Evolutionary conservation across 805 yeast genomes (phyloP), one percentile per base, ranked within the genome.

Genomic region (Priceomyces castillae): DNA sequence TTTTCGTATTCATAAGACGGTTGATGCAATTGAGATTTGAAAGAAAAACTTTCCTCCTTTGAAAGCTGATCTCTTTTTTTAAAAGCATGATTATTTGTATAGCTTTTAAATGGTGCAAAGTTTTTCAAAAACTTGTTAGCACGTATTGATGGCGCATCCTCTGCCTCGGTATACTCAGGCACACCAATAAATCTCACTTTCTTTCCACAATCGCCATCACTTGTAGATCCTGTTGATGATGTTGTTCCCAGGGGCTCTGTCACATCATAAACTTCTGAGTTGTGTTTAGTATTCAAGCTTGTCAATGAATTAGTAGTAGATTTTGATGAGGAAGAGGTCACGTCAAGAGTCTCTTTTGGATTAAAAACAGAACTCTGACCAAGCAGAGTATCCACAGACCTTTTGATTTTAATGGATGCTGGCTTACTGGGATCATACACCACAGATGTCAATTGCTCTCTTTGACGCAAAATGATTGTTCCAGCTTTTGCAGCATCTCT

Each of bases 171-270:
- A 43, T 76, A 78, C 40, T 69, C 75, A 1, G 77, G 69, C 4
- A 78, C 82, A 0, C 82, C 82, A 3, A 62, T 61, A 47, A 78
- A 78, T 25, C 83, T 55, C 9, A 78, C 82, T 48, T 64, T 75
- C 48, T 76, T 77, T 2, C 58, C 40, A 6, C 37, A 9, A 14
- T 39, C 37, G 43, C 49, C 50, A 10, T 38, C 39, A 11, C 30
- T 42, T 17, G 30, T 36, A 9, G 22, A 23, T 16, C 36, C 18
- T 11, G 44, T 31, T 4, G 42, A n/a, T 6, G 39, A 31, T 10
- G 46, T 25, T 18, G 37, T 18, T 15, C 30, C 14, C n/a, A 16
- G 30, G 15, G 30, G 12, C 25, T 34, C 46, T 23, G 26, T 11
- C 6, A 37, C 34, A 25, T 30, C 22, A 2, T 20, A 26, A 7